Conservation (phyloP, 371 early-diverging fungal genomes). For the Racocetra persica region DNA sequence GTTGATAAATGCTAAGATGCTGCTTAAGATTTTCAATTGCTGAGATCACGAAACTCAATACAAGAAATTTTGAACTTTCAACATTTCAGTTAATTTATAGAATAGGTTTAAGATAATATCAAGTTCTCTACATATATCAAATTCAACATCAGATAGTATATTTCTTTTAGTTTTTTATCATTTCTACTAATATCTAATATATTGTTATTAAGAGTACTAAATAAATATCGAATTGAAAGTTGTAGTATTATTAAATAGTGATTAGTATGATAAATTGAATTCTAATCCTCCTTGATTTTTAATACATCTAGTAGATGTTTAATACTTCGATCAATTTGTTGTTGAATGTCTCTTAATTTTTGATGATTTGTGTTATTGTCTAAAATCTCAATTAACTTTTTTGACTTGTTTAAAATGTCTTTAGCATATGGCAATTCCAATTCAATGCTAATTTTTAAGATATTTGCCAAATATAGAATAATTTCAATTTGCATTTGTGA, state of each 20-base stretch:
- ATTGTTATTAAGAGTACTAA: background rate
- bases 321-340: background rate
- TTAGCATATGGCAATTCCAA: background rate
- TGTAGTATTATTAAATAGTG: slow-evolving; percentile 6
- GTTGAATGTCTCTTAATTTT: background rate
- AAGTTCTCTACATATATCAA: slow-evolving; percentile 6
- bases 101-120: background rate
- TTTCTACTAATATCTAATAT: background rate
- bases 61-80: background rate
- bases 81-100: slow-evolving; percentile 6
- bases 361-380: background rate
- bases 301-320: background rate
- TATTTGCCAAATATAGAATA: background rate
- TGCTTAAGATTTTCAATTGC: slow-evolving; percentile 2
- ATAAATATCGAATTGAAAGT: background rate
- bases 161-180: background rate
- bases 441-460: no score
- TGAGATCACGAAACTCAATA: background rate
- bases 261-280: background rate
- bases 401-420: slow-evolving; percentile 1
- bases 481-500: background rate
- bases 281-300: background rate
- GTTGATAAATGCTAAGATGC: background rate
- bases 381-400: slow-evolving; percentile 1
- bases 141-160: background rate